Base-by-base conservation (phyloP, 2,329 filamentous ascomycete species). In the Metarhizium guizhouense region DNA sequence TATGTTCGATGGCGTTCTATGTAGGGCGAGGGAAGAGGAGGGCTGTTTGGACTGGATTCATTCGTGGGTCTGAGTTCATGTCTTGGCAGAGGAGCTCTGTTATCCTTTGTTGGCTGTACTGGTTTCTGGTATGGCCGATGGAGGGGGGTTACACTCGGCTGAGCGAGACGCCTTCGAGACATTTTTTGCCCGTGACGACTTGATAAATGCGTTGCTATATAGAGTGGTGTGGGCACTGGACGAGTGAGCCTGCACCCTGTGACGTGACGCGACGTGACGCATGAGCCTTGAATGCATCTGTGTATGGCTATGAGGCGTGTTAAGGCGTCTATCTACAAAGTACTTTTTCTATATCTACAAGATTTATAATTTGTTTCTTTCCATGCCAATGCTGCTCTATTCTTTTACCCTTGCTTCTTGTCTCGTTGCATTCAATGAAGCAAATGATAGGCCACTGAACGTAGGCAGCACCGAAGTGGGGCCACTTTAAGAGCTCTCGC, bases 101-200 rank as follows among this genome's bases (percentile, higher is more conserved):
- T 42, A 48, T 56, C 54, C 45, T 56, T 47, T 29, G 32, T 47
- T 34, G 54, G 18, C 16, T 11, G 13, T 25, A 14, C 18, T 29
- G 49, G 13, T 13, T 32, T 56, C 54, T 45, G 54, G 11, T 38
- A 16, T 42, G 30, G 18, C 32, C 20, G 36, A 56, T 56, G 63
- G 49, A 63, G 67, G 66, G 69, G 67, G 59, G 40, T 51, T 29
- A 56, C 25, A 61, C 67, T 65, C 60, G 60, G 64, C 63, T 61
- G 69, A 70, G 72, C 63, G 67, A 70, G 68, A 63, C 69, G 65
- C 67, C 61, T 61, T 72, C 70, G 74, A 74, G 67, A 77, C 73
- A 76, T 73, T 65, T 52, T 48, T 45, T 6, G 32, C 4, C 42
- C 14, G 29, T n/a, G 42, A 45, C 25, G 29, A 65, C 64, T 3